Conservation (phyloP, 169 alveolate species). For the Plasmodium vivax region DNA sequence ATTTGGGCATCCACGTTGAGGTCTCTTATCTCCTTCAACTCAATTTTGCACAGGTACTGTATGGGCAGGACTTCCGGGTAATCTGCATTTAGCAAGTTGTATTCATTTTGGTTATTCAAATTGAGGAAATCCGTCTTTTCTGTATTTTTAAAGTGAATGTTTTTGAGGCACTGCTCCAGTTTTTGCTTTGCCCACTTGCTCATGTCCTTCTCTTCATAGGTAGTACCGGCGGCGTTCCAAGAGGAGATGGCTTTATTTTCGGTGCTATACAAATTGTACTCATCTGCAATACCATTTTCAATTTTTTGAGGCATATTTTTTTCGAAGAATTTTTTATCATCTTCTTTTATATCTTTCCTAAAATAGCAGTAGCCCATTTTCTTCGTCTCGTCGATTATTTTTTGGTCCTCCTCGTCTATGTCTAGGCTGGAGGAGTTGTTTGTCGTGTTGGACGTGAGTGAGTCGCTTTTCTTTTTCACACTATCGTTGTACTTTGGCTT, state of each 20-base stretch:
- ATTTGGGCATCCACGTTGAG: conserved; percentile 88
- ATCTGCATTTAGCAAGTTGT: conserved; percentile 71
- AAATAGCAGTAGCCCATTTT: conserved; percentile 91
- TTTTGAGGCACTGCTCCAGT: conserved; percentile 66
- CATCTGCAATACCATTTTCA: conserved; percentile 60
- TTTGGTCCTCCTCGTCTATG: conserved; percentile 89
- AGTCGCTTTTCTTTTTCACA: conserved; percentile 10
- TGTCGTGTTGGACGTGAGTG: conserved; percentile 45
- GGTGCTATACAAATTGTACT: background rate
- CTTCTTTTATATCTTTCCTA: conserved; percentile 79
- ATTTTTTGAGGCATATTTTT: conserved; percentile 72
- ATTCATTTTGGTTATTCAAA: conserved; percentile 77
- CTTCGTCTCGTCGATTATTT: conserved; percentile 87
- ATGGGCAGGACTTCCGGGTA: conserved; percentile 46
- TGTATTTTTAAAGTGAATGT: conserved; percentile 76
- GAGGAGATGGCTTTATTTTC: conserved; percentile 82
- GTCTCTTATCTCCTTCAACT: conserved; percentile 79
- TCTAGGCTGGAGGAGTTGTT: conserved; percentile 79
- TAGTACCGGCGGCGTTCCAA: conserved; percentile 90
- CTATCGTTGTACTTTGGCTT: conserved; percentile 6
- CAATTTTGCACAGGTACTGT: conserved; percentile 74
- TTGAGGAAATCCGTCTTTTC: conserved; percentile 64
- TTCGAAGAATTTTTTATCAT: conserved; percentile 49
- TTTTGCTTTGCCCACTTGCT: conserved; percentile 72
- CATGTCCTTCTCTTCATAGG: conserved; percentile 88